These are phyloP conservation scores for Fomitopsis betulina DNA, from an alignment of 1,284 basidiomycete species.

Conservation along the genomic window DNA sequence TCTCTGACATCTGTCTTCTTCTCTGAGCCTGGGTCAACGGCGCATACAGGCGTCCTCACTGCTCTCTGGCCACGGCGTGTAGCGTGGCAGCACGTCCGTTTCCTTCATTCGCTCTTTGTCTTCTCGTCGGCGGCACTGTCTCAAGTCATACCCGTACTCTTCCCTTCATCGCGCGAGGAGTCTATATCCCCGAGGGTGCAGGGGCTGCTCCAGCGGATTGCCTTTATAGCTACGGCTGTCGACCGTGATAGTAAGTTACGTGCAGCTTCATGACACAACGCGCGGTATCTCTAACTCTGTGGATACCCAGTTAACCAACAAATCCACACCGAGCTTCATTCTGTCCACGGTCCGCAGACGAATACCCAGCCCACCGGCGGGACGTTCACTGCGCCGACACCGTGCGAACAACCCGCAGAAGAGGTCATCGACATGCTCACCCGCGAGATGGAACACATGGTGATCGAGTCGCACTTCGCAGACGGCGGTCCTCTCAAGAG, in stretches of 20 bases:
- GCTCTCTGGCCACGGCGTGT: slow-evolving; percentile 59
- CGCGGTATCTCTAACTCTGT: not conserved
- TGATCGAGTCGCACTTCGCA: slow-evolving; percentile 57
- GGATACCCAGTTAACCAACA: slow-evolving; percentile 8
- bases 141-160: slow-evolving; percentile 60
- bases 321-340: slow-evolving; percentile 19
- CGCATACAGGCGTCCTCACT: slow-evolving; percentile 36
- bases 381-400: slow-evolving; percentile 15
- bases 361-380: slow-evolving; percentile 12
- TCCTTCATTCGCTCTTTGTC: slow-evolving; percentile 76
- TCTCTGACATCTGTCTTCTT: slow-evolving; percentile 22
- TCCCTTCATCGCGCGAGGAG: slow-evolving; percentile 31
- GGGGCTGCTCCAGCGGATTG: slow-evolving; percentile 34
- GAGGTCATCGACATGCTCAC: slow-evolving; percentile 40
- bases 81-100: slow-evolving; percentile 66
- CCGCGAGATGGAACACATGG: slow-evolving; percentile 56
- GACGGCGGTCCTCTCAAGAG: slow-evolving; percentile 48
- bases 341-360: slow-evolving; percentile 19
- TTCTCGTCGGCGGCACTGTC: slow-evolving; percentile 67
- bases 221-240: slow-evolving; percentile 31
- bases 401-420: slow-evolving; percentile 18
- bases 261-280: not conserved
- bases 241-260: slow-evolving; percentile 41
- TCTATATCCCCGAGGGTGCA: slow-evolving; percentile 12
- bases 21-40: slow-evolving; percentile 22